These are phyloP conservation scores for Trypanosoma mega DNA, from an alignment of 208 protist species.

Conservation along the genomic window DNA sequence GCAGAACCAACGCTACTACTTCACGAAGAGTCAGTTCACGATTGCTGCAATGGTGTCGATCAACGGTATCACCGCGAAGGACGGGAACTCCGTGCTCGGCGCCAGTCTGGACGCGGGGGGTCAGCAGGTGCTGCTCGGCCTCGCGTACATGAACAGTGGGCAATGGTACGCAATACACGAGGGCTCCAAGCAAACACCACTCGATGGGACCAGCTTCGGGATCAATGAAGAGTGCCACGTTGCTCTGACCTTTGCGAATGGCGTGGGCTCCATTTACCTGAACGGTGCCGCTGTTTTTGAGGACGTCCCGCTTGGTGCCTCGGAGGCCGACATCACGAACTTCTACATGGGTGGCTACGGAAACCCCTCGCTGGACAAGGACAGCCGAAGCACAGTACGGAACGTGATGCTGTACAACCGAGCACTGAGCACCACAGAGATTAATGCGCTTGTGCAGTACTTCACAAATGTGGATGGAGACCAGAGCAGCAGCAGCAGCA, in stretches of 20 bases:
- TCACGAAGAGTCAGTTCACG: conserved; percentile 21
- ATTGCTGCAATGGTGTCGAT: conserved; percentile 20
- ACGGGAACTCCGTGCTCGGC: conserved; percentile 1
- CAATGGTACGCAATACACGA: conserved; percentile 3
- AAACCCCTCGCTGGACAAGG: background rate
- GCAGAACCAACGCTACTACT: conserved; percentile 22
- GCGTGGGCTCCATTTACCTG: conserved; percentile 1
- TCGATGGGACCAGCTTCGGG: background rate
- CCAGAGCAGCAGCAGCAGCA: too few relatives aligned
- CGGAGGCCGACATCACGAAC: background rate
- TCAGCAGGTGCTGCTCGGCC: background rate
- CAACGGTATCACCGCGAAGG: background rate
- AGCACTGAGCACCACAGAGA: background rate
- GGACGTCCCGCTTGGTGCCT: background rate
- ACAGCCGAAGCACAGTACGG: background rate
- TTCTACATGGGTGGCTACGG: background rate
- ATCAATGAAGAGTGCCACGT: background rate
- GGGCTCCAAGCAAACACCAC: background rate
- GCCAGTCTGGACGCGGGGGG: background rate
- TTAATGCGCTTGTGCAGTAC: background rate
- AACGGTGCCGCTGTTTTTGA: background rate
- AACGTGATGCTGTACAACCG: background rate
- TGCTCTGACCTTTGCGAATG: background rate
- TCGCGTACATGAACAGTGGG: background rate
- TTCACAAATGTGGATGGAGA: too few relatives aligned